These are phyloP conservation scores for Porosira glacialis DNA, from an alignment of 352 stramenopile genomes.

Conservation along the genomic window DNA sequence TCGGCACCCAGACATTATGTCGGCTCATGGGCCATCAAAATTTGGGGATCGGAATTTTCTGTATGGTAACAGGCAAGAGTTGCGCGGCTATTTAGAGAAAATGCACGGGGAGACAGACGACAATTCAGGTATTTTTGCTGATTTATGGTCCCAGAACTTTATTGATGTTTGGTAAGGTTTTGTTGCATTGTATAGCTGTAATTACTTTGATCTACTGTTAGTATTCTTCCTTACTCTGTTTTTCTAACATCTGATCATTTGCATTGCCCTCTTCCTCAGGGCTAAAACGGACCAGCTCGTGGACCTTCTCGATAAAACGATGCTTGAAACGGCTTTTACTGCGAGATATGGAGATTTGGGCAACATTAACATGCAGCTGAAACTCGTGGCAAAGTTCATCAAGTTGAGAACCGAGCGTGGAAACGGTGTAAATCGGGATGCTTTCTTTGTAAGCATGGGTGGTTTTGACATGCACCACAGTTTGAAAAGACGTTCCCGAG, in stretches of 20 bases:
- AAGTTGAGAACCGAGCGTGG: constrained; percentile 51
- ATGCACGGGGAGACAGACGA: constrained; percentile 43
- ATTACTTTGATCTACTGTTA: background rate
- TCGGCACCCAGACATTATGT: constrained; percentile 47
- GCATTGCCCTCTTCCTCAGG: background rate
- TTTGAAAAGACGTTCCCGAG: too few species aligned
- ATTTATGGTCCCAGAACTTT: constrained; percentile 54
- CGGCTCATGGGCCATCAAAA: constrained; percentile 31
- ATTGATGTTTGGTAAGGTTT: constrained; percentile 52
- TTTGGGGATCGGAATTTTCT: constrained; percentile 52
- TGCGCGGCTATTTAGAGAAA: constrained; percentile 40
- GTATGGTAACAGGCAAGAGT: constrained; percentile 35
- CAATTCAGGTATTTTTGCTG: constrained; percentile 48
- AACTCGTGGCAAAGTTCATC: constrained; percentile 69
- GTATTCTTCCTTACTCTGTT: background rate
- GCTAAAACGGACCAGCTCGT: constrained; percentile 52
- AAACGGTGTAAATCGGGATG: constrained; percentile 57
- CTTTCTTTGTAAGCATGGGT: constrained; percentile 63
- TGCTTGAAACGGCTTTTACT: constrained; percentile 35
- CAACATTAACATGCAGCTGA: constrained; percentile 52
- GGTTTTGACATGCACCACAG: too few species aligned
- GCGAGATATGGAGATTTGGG: constrained; percentile 6
- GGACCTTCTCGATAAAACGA: constrained; percentile 18
- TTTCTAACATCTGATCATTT: background rate
- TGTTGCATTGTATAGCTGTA: background rate